Evolutionary conservation across 2,329 filamentous ascomycete genomes (phyloP), one percentile per base, ranked within the genome.

Genomic region (Zymoseptoria passerinii): DNA sequence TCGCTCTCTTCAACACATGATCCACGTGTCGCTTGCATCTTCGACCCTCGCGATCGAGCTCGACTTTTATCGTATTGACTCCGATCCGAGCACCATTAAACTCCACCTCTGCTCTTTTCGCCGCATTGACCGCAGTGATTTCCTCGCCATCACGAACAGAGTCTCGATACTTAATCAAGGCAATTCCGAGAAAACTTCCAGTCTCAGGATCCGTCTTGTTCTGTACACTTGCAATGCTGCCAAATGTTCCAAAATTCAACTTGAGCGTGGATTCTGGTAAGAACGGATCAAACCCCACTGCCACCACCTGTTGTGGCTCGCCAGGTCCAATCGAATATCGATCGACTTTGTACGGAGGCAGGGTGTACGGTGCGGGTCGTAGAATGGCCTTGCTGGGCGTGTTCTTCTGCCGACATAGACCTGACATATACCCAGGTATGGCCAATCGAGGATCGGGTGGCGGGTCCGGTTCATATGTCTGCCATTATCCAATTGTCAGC

Each of bases 151-250:
- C 68, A 69, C 76, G 79, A 64, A 78, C 77, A 73, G 76, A 83
- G 71, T 97, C 92, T 68, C 88, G 86, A 73, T 95, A 99, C 59
- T 88, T 86, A 70, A 99, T 90, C 16, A 90, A 90, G 64, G 90
- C 95, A 71, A 99, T 92, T 10, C 94, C 94, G 10, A 99, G 81
- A 70, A 95, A 95, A 69, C 90, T 94, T 18, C 94, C 94, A 10
- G 92, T 97, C 58, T 92, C 87, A 8, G 94, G 94, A 73, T 99
- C 91, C 68, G 95, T 92, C 72, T 95, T 92, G 70, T 96, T 96
- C 69, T 90, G 91, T 67, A 95, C 88, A 69, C 92, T 88, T 50
- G 88, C 87, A 63, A 99, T 92, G 59, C 96, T 90, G 55, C 91
- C 91, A 75, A 88, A 95, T 2, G 83, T 84, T 18, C 86, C 83